Conservation (phyloP, 2,329 filamentous ascomycete genomes). For the Metarhizium sp. region DNA sequence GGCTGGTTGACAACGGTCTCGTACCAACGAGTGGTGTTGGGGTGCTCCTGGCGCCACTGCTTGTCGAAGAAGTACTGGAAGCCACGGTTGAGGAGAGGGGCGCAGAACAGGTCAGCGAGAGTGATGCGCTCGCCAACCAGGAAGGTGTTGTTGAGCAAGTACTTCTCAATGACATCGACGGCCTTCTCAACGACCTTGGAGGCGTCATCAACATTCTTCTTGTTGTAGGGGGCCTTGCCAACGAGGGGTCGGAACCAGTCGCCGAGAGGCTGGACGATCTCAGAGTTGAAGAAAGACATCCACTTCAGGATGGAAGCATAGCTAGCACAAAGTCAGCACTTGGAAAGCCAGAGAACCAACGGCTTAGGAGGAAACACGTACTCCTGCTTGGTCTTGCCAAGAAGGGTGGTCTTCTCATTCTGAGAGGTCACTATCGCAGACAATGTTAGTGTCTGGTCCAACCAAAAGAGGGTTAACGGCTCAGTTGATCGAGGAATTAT, state of each 20-base stretch:
- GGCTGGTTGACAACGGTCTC: slow-evolving; percentile 88
- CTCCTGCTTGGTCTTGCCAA: slow-evolving; percentile 99
- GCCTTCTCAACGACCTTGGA: slow-evolving; percentile 60
- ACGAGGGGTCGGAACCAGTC: slow-evolving; percentile 81
- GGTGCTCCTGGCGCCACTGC: slow-evolving; percentile 73
- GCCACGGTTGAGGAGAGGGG: slow-evolving; percentile 70
- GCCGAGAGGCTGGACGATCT: slow-evolving; percentile 66
- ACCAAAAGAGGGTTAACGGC: neutral
- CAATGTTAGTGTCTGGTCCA: slow-evolving; percentile 20
- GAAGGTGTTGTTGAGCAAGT: slow-evolving; percentile 90
- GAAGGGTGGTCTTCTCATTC: slow-evolving; percentile 99
- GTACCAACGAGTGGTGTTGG: slow-evolving; percentile 88
- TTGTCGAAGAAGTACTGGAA: slow-evolving; percentile 95
- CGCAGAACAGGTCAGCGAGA: slow-evolving; percentile 84
- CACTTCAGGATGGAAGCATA: slow-evolving; percentile 96
- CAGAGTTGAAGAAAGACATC: slow-evolving; percentile 93
- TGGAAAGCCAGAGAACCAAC: neutral
- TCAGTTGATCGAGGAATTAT: slow-evolving; percentile 9
- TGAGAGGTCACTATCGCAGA: slow-evolving; percentile 75
- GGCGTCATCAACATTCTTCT: slow-evolving; percentile 85
- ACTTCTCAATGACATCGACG: slow-evolving; percentile 67
- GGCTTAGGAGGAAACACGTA: slow-evolving; percentile 31
- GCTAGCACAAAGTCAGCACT: slow-evolving; percentile 26
- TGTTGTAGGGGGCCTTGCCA: slow-evolving; percentile 84
- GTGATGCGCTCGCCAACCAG: slow-evolving; percentile 96